Evolutionary conservation across 116 monocot genomes (phyloP), one percentile per base, ranked within the genome.

Genomic region (Dioscorea cayenensis): DNA sequence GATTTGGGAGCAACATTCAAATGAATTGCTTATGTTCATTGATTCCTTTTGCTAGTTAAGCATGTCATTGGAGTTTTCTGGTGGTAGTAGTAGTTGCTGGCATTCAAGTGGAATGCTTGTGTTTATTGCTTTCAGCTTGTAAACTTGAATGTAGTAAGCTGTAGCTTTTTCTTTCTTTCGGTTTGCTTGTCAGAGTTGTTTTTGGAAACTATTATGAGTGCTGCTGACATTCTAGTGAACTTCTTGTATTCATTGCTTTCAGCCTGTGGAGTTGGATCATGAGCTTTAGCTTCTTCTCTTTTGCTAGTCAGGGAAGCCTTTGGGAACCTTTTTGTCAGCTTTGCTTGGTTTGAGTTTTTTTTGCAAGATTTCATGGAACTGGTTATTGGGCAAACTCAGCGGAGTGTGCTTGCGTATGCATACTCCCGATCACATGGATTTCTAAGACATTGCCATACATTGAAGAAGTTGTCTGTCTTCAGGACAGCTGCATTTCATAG

Each of bases 381-480:
- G 72, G 67, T 87, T 61, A 73, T 84, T 67, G 77, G 83, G 13
- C 85, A 85, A 51, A 66, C 87, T 12, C 83, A 94, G 51, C 67
- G 86, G 74, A 80, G 82, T 66, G 60, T 85, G 72, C 74, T 85
- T 79, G 75, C 77, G 18, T 82, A 85, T 55, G 82, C 88, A 73
- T 82, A 84, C 63, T 60, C 80, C 27, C 78, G 73, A 19, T 76
- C 83, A 28, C 80, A 36, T 69, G 52, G 68, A 60, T 74, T 81
- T 70, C 49, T 86, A 48, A 76, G 78, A 70, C 60, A 73, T 32
- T 62, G 48, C 28, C 63, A 75, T 72, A 59, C 51, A 14, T 71
- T 78, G 69, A 85, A 82, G 17, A 84, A 78, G 51, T 79, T 77
- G 11, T 72, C 64, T 5, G 55, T 72, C 14, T 52, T 70, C 37